phyloP scores from a whole-genome alignment of 768 basidiomycete genomes.

The Mycena maculata region DNA sequence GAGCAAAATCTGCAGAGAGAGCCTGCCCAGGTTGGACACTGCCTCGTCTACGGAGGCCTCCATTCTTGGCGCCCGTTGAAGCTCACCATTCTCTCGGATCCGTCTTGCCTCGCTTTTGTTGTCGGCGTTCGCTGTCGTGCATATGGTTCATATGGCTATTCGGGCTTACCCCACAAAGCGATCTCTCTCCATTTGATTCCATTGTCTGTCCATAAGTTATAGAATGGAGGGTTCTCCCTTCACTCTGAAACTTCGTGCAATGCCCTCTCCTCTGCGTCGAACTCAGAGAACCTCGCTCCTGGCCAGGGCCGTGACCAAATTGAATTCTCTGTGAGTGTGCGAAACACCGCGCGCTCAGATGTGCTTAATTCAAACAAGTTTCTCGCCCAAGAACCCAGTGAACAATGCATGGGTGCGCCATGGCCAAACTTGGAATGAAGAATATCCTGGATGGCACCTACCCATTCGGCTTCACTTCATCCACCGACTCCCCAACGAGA shows the following conservation, averaged over 20 bases:
- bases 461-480: conserved; percentile 59
- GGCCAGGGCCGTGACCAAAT: conserved; percentile 10
- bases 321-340: conserved; percentile 23
- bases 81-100: conserved; percentile 29
- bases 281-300: no score
- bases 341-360: background rate
- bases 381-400: conserved; percentile 14
- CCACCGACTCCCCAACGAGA: conserved; percentile 68
- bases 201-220: conserved; percentile 23
- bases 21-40: background rate
- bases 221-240: conserved; percentile 7
- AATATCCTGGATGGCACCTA: conserved; percentile 32
- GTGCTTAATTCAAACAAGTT: conserved; percentile 16
- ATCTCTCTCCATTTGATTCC: conserved; percentile 29
- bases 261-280: conserved; percentile 24
- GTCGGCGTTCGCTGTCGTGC: conserved; percentile 19
- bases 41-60: conserved; percentile 22
- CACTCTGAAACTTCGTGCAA: conserved; percentile 1
- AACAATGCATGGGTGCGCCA: conserved; percentile 9
- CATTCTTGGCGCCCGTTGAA: conserved; percentile 24
- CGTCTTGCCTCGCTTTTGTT: conserved; percentile 33
- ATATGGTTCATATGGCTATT: conserved; percentile 26
- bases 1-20: background rate
- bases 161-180: conserved; percentile 31
- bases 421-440: background rate